Evolutionary conservation across 495 filamentous ascomycete species (phyloP).

Genomic region (Lasiosphaeria ovina): DNA sequence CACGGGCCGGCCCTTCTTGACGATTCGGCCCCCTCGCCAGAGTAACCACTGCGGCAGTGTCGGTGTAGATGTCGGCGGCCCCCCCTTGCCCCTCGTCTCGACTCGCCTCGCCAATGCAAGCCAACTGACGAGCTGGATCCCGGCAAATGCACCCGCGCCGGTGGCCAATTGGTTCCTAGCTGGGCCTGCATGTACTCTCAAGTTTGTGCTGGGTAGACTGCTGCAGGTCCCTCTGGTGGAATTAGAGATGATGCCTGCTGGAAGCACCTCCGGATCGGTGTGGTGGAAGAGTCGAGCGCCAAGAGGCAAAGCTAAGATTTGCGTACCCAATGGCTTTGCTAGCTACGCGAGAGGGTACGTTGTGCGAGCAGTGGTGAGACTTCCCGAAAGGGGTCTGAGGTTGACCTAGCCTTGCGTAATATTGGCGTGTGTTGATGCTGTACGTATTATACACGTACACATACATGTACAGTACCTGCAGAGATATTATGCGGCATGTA

Average conservation of each 20-base stretch:
- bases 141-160: background rate
- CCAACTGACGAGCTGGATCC: background rate
- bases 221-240: background rate
- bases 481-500: conserved; percentile 7
- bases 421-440: conserved; percentile 11
- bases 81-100: background rate
- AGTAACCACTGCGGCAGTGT: conserved; percentile 6
- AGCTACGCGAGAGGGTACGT: conserved; percentile 14
- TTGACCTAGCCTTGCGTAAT: conserved; percentile 7
- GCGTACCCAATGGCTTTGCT: conserved; percentile 16
- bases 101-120: background rate
- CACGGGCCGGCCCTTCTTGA: conserved; percentile 17
- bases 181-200: background rate
- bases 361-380: conserved; percentile 15
- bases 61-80: conserved; percentile 7
- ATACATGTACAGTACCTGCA: background rate
- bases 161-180: background rate
- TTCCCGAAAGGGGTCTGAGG: conserved; percentile 7
- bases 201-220: background rate
- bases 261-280: background rate
- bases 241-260: background rate
- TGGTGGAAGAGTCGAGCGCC: conserved; percentile 1
- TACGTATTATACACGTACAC: background rate
- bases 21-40: background rate
- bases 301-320: background rate